A percentile compares a stretch with the other conserved stretches of the same genome.
These are phyloP conservation scores for Piloderma croceum DNA, from an alignment of 768 basidiomycete species.

Conservation along the genomic window DNA sequence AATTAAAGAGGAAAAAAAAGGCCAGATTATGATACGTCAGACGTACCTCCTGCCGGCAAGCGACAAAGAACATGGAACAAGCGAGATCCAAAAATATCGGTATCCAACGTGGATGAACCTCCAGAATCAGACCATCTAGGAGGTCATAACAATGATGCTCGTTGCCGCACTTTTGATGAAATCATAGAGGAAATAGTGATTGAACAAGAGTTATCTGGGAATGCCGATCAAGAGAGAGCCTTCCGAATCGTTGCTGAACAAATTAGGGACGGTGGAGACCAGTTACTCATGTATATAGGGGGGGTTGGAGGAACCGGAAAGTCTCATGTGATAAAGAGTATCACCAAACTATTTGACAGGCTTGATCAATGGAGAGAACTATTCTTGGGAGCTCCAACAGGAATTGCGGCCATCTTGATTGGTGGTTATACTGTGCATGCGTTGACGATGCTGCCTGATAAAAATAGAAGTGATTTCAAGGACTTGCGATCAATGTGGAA, in stretches of 20 bases:
- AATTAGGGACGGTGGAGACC: constrained; percentile 4
- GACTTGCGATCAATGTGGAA: constrained; percentile 12
- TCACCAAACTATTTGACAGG: constrained; percentile 14
- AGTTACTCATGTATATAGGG: constrained; percentile 23
- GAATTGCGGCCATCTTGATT: constrained; percentile 23
- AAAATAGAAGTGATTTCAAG: constrained; percentile 6
- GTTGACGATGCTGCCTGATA: constrained; percentile 13
- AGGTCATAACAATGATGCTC: too few relatives aligned
- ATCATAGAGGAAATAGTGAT: too few relatives aligned
- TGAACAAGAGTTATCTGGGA: neutral
- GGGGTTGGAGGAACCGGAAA: constrained; percentile 28
- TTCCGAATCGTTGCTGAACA: constrained; percentile 12
- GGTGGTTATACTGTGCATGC: constrained; percentile 26
- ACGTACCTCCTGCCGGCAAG: too few relatives aligned
- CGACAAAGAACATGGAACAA: too few relatives aligned
- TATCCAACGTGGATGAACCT: too few relatives aligned
- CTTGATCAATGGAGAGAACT: constrained; percentile 7
- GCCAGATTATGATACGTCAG: too few relatives aligned
- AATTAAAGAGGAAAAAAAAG: too few relatives aligned
- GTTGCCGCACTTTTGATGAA: too few relatives aligned
- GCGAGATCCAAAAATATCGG: too few relatives aligned
- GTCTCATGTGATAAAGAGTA: constrained; percentile 20
- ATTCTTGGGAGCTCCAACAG: constrained; percentile 22
- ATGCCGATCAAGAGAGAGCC: constrained; percentile 10
- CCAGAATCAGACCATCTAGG: too few relatives aligned